These are phyloP conservation scores for Nothophoma quercina DNA, from an alignment of 2,329 filamentous ascomycete species.

Conservation along the genomic window DNA sequence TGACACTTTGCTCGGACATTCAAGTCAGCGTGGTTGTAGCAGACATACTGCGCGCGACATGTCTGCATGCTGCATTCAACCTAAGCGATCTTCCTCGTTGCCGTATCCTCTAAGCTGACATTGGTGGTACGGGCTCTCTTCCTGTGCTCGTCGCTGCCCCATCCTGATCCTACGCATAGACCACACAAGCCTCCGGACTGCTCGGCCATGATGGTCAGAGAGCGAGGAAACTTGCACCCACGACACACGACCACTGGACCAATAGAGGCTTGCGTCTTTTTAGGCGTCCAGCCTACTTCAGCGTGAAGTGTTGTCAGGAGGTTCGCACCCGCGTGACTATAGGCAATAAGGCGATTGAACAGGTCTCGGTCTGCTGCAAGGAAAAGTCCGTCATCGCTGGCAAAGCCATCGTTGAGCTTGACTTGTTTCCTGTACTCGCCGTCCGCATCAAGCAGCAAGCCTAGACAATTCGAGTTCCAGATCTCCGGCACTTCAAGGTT, in stretches of 20 bases:
- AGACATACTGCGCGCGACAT: conserved; percentile 61
- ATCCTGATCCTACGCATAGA: conserved; percentile 44
- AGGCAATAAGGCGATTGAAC: conserved; percentile 57
- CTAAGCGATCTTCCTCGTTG: conserved; percentile 52
- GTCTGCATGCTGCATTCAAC: conserved; percentile 55
- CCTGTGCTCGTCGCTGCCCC: conserved; percentile 27
- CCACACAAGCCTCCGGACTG: conserved; percentile 50
- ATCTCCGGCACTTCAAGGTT: conserved; percentile 58
- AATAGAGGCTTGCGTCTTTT: conserved; percentile 54
- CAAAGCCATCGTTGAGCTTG: background rate
- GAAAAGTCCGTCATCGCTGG: conserved; percentile 48
- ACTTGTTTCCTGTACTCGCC: conserved; percentile 23
- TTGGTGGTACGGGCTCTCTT: conserved; percentile 25
- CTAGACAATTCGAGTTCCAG: conserved; percentile 58
- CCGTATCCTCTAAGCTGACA: conserved; percentile 44
- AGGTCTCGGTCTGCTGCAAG: conserved; percentile 50
- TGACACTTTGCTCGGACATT: conserved; percentile 58
- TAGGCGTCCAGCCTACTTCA: conserved; percentile 56
- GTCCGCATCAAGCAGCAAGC: conserved; percentile 59
- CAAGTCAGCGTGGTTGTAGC: conserved; percentile 55
- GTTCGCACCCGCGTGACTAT: conserved; percentile 57
- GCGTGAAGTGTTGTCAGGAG: conserved; percentile 55
- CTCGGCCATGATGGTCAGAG: conserved; percentile 58
- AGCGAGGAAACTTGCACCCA: conserved; percentile 56
- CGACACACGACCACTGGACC: conserved; percentile 55